These are phyloP conservation scores for Volutella citrinella DNA, from an alignment of 2,329 filamentous ascomycete species.

Conservation along the genomic window DNA sequence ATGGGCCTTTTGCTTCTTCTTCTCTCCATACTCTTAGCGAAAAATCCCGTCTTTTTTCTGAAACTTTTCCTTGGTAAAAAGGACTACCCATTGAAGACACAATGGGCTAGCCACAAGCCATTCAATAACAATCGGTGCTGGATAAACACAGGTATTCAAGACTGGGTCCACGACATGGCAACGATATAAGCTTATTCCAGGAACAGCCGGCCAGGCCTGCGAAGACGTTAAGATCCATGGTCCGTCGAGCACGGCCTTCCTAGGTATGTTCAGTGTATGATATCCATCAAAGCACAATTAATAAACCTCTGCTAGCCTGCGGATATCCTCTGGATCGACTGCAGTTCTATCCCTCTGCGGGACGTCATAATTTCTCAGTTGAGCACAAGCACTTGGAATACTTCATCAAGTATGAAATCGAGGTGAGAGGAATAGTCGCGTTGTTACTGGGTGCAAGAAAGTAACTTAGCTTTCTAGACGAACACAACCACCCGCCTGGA, in stretches of 20 bases:
- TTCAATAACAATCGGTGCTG: neutral
- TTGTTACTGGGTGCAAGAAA: neutral
- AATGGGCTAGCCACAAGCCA: slow-evolving; percentile 1
- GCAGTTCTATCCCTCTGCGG: neutral
- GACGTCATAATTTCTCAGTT: neutral
- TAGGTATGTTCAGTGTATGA: slow-evolving; percentile 1
- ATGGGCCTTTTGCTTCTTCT: neutral
- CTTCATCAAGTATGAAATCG: slow-evolving; percentile 1
- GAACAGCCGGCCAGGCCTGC: neutral
- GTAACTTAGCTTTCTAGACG: neutral
- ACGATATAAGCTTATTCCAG: neutral
- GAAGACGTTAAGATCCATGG: neutral
- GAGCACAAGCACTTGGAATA: slow-evolving; percentile 1
- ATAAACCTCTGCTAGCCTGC: neutral
- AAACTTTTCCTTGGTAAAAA: slow-evolving; percentile 1
- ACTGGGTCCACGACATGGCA: neutral
- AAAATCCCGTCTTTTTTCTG: neutral
- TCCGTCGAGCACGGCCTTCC: neutral
- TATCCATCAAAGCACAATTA: neutral
- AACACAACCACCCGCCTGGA: slow-evolving; percentile 1
- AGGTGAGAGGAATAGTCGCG: neutral
- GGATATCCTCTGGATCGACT: neutral
- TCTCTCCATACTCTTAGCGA: neutral
- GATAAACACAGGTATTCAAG: slow-evolving; percentile 1
- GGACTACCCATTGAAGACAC: neutral